Base-by-base conservation (phyloP, 78 protist genomes). In the Planoprotostelium fungivorum region DNA sequence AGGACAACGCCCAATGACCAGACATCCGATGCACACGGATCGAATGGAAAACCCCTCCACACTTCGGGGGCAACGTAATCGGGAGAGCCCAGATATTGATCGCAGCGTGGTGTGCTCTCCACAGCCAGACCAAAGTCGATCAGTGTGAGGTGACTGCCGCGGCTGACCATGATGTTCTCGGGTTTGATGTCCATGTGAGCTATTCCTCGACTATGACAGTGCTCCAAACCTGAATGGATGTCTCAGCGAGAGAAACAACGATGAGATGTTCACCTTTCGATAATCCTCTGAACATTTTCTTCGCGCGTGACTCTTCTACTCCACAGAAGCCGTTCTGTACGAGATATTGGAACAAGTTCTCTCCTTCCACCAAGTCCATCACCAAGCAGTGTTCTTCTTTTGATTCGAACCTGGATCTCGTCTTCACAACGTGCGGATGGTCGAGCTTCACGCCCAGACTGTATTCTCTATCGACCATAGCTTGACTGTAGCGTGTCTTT, bases 141-240 rank as follows among this genome's bases (percentile, higher is more conserved):
- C 29, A 96, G 38, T 63, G 96, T 97, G 37, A 96, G 35, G 1
- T 10, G 29, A 10, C 92, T 92, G 10, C 88, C 91, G n/a, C 83
- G 84, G 0, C 90, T 1, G 36, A 96, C 86, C 34, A 96, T 37
- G 1, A 96, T 34, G 84, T 97, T 97, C 38, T 88, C 94, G 29
- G 98, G 98, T 85, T 96, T 96, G 37, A 97, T 94, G 38, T 95
- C 96, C n/a, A 86, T 85, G 91, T 97, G 98, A 38, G 95, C 51
- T 29, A 97, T 88, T 23, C 96, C 97, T 0, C 39, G 63, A 0
- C 83, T 23, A 83, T 96, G 97, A 0, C 93, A 84, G 73, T 97
- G 94, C 31, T 88, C 84, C 38, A 96, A 63, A 9, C 96, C 98
- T 36, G 63, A 88, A 0, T 89, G 35, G 0, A 89, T 38, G 35